phyloP scores from a whole-genome alignment of 257 asterid genomes.

The Lycium ferocissimum region DNA sequence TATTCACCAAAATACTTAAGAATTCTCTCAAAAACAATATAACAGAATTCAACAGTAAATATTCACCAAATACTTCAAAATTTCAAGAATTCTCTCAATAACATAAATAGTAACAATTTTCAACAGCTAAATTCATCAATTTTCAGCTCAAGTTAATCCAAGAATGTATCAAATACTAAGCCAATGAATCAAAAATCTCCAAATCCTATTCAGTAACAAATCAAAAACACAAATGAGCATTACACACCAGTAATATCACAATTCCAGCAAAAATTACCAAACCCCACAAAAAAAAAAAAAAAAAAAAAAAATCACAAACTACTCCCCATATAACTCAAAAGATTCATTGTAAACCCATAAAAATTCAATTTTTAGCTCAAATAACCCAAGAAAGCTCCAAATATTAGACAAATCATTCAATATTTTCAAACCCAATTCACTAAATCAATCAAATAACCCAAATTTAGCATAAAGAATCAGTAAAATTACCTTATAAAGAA shows the following conservation, averaged over 20 bases:
- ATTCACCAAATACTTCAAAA: not conserved
- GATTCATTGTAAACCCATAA: constrained; percentile 9
- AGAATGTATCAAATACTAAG: not conserved
- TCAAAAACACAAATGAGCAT: constrained; percentile 7
- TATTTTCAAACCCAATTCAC: constrained; percentile 36
- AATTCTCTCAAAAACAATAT: not conserved
- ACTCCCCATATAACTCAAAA: not conserved
- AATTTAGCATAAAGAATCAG: constrained; percentile 32
- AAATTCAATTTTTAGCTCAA: constrained; percentile 26
- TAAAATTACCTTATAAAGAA: constrained; percentile 49
- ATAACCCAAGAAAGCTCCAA: constrained; percentile 11
- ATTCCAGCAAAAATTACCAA: constrained; percentile 10
- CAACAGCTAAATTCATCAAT: constrained; percentile 31
- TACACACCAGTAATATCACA: constrained; percentile 5
- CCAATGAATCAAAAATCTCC: not conserved
- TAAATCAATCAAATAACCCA: not conserved
- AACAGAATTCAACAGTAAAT: constrained; percentile 23
- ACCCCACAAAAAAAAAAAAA: not conserved
- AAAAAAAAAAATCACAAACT: not conserved
- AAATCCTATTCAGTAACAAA: constrained; percentile 11
- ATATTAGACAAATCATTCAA: constrained; percentile 32
- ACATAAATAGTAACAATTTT: not conserved
- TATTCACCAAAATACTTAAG: not conserved
- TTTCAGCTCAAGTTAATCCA: constrained; percentile 32
- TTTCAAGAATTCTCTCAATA: constrained; percentile 14